Evolutionary conservation across 345 rosid genomes (phyloP).

Genomic region (Aquilaria sinensis): DNA sequence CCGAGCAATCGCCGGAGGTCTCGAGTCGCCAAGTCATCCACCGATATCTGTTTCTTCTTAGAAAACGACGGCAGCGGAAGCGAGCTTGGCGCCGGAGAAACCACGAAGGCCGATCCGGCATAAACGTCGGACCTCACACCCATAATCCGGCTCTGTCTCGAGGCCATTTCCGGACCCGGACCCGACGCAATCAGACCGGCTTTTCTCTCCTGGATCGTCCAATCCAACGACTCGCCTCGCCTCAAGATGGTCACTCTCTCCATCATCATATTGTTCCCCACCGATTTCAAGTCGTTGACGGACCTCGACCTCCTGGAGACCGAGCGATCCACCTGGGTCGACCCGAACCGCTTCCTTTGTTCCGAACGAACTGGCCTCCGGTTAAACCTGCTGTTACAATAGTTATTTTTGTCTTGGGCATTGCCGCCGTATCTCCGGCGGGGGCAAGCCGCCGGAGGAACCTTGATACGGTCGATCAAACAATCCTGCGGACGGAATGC

Average conservation of each 20-base stretch:
- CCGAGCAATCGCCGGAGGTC: conserved; percentile 65
- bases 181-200: conserved; percentile 15
- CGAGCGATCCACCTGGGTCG: conserved; percentile 8
- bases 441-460: conserved; percentile 33
- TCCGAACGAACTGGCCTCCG: conserved; percentile 33
- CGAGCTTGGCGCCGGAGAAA: conserved; percentile 66
- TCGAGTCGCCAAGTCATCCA: conserved; percentile 57
- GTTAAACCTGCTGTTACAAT: conserved; percentile 23
- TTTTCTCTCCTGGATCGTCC: conserved; percentile 22
- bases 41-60: conserved; percentile 28
- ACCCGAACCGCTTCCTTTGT: conserved; percentile 28
- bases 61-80: conserved; percentile 58
- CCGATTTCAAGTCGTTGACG: conserved; percentile 28
- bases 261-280: conserved; percentile 16
- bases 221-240: conserved; percentile 52
- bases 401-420: background rate
- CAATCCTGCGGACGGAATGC: conserved; percentile 68
- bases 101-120: conserved; percentile 52
- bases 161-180: conserved; percentile 22
- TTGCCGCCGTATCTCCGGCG: conserved; percentile 35
- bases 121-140: conserved; percentile 25
- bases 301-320: conserved; percentile 27
- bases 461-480: conserved; percentile 38
- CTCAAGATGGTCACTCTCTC: conserved; percentile 42
- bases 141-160: conserved; percentile 18